Evolutionary conservation across 306 rosid genomes (phyloP).

Genomic region (Lithocarpus polystachyus): DNA sequence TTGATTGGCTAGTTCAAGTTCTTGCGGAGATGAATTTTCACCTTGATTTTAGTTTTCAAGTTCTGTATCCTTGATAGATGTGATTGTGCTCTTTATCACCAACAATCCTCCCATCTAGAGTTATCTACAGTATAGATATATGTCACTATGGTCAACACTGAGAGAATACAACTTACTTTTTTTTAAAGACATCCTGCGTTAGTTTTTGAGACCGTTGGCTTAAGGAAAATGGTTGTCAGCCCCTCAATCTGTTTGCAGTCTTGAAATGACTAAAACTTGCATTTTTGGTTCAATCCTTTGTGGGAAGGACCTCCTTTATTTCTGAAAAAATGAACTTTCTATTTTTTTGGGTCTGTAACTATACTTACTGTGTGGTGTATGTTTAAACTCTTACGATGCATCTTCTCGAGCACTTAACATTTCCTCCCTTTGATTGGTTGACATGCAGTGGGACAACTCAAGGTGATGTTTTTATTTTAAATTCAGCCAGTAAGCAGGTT

Average conservation of each 20-base stretch:
- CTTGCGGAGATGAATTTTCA: background rate
- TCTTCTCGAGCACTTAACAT: background rate
- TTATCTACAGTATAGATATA: background rate
- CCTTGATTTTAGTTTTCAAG: background rate
- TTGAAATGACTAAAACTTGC: background rate
- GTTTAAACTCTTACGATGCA: background rate
- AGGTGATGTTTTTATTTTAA: slow-evolving; percentile 68
- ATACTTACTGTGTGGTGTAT: background rate
- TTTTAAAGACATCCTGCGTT: background rate
- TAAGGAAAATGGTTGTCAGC: background rate
- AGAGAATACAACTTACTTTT: background rate
- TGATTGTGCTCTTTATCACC: background rate
- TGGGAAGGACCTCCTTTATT: background rate
- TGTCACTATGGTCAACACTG: background rate
- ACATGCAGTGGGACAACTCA: slow-evolving; percentile 76
- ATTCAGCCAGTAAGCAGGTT: slow-evolving; percentile 56
- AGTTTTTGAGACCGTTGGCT: background rate
- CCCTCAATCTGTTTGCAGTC: background rate
- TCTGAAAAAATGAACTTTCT: background rate
- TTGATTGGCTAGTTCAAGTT: slow-evolving; percentile 3
- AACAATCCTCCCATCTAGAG: background rate
- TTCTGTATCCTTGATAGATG: background rate
- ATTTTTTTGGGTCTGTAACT: background rate
- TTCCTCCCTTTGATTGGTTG: slow-evolving; percentile 19
- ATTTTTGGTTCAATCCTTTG: background rate